phyloP scores from a whole-genome alignment of 2,329 filamentous ascomycete genomes.

The Colletotrichum navitas region DNA sequence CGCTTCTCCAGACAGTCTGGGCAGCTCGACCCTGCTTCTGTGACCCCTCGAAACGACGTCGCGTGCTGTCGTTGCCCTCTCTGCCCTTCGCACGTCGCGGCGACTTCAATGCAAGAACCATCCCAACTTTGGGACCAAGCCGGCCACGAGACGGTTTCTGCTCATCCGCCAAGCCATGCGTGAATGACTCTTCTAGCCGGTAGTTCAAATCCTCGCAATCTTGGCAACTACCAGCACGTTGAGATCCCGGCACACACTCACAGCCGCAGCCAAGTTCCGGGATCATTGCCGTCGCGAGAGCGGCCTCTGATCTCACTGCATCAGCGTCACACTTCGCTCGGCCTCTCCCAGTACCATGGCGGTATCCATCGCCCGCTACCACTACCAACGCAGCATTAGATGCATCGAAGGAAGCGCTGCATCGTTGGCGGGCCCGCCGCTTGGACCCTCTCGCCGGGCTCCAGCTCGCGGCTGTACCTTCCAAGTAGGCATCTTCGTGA shows the following conservation, averaged over 20 bases:
- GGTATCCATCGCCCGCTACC: not conserved
- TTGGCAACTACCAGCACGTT: not conserved
- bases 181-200: not conserved
- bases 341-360: not conserved
- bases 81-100: not conserved
- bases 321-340: not conserved
- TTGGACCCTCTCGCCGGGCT: not conserved
- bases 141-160: not conserved
- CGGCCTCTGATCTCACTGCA: not conserved
- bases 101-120: slow-evolving; percentile 12
- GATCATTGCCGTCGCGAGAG: not conserved
- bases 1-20: slow-evolving; percentile 12
- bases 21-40: slow-evolving; percentile 8
- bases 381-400: not conserved
- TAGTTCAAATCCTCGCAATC: not conserved
- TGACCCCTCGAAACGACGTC: not conserved
- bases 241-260: not conserved
- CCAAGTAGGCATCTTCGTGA: slow-evolving; percentile 1
- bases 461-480: not conserved
- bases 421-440: not conserved
- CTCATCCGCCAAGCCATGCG: not conserved
- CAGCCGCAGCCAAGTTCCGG: not conserved
- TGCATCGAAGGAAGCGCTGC: not conserved
- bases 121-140: slow-evolving; percentile 13
- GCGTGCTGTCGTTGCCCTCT: slow-evolving; percentile 2